phyloP scores from a whole-genome alignment of 1,139 yeast species.

The Citeromyces hawaiiensis region DNA sequence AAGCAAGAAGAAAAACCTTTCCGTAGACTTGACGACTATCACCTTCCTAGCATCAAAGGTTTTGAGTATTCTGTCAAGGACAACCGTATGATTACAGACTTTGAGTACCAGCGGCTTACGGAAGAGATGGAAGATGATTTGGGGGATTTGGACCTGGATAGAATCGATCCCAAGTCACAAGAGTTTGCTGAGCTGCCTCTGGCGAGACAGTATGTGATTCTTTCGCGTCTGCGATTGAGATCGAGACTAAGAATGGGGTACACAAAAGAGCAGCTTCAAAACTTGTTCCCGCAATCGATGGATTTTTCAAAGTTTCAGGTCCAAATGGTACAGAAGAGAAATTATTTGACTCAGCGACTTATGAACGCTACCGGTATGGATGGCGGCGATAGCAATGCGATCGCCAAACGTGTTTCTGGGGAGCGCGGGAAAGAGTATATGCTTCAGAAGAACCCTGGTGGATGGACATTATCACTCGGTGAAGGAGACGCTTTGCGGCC shows the following conservation, averaged over 20 bases:
- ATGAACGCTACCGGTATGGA: constrained; percentile 82
- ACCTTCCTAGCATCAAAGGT: constrained; percentile 57
- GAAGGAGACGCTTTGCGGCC: constrained; percentile 22
- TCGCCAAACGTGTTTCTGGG: constrained; percentile 62
- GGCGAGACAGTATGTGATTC: constrained; percentile 76
- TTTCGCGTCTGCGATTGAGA: constrained; percentile 69
- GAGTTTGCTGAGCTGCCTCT: constrained; percentile 58
- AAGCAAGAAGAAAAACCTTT: constrained; percentile 15
- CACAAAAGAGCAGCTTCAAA: constrained; percentile 71
- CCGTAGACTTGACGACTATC: constrained; percentile 62
- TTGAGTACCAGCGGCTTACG: constrained; percentile 52
- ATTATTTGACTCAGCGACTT: constrained; percentile 75
- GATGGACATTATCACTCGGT: constrained; percentile 72
- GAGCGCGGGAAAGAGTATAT: constrained; percentile 70
- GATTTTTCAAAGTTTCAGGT: constrained; percentile 92
- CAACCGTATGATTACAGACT: constrained; percentile 60
- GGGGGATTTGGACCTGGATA: constrained; percentile 58
- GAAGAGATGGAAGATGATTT: constrained; percentile 52
- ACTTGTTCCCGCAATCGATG: constrained; percentile 70
- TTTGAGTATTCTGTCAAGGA: constrained; percentile 35
- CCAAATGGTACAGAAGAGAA: constrained; percentile 83
- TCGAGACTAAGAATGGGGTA: constrained; percentile 94
- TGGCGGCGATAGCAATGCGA: constrained; percentile 31
- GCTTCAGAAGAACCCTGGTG: constrained; percentile 64
- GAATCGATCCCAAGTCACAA: constrained; percentile 55